A percentile compares a stretch with the other conserved stretches of the same genome.
These are phyloP conservation scores for Aspergillus sp. DNA, from an alignment of 2,329 filamentous ascomycete species.

Conservation along the genomic window DNA sequence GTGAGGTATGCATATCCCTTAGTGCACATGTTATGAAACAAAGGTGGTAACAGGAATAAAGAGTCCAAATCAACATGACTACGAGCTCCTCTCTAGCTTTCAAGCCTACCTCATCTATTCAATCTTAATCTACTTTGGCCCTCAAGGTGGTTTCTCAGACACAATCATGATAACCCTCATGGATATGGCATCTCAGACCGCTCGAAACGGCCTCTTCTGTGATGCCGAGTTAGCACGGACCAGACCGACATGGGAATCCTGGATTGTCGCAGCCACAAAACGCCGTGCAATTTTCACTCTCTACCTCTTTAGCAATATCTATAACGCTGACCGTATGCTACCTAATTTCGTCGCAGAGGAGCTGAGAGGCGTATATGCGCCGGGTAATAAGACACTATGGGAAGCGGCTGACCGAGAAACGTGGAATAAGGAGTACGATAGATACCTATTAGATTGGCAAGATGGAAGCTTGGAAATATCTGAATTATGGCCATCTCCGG, in stretches of 20 bases:
- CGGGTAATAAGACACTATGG: slow-evolving; percentile 50
- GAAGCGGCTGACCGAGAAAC: slow-evolving; percentile 34
- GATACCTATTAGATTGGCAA: slow-evolving; percentile 46
- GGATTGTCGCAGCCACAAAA: slow-evolving; percentile 58
- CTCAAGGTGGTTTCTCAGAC: slow-evolving; percentile 37
- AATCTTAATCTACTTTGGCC: slow-evolving; percentile 52
- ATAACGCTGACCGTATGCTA: slow-evolving; percentile 47
- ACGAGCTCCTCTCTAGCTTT: slow-evolving; percentile 47
- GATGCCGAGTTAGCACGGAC: slow-evolving; percentile 41
- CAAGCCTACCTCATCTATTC: slow-evolving; percentile 59
- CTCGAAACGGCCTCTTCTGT: slow-evolving; percentile 49
- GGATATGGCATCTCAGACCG: slow-evolving; percentile 49
- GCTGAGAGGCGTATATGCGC: slow-evolving; percentile 48
- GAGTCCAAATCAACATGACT: slow-evolving; percentile 4
- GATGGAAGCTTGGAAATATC: slow-evolving; percentile 49
- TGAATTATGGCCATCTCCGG: slow-evolving; percentile 54
- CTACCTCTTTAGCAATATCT: slow-evolving; percentile 57
- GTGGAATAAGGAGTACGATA: slow-evolving; percentile 52
- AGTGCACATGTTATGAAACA: background rate
- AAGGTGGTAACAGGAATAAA: too few species aligned
- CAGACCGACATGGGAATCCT: slow-evolving; percentile 55
- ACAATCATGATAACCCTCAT: slow-evolving; percentile 54
- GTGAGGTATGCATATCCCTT: slow-evolving; percentile 14
- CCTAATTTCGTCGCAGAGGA: slow-evolving; percentile 55
- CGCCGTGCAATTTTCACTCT: slow-evolving; percentile 54